Conservation (phyloP, 345 rosid species). For the Nasturtium officinale region DNA sequence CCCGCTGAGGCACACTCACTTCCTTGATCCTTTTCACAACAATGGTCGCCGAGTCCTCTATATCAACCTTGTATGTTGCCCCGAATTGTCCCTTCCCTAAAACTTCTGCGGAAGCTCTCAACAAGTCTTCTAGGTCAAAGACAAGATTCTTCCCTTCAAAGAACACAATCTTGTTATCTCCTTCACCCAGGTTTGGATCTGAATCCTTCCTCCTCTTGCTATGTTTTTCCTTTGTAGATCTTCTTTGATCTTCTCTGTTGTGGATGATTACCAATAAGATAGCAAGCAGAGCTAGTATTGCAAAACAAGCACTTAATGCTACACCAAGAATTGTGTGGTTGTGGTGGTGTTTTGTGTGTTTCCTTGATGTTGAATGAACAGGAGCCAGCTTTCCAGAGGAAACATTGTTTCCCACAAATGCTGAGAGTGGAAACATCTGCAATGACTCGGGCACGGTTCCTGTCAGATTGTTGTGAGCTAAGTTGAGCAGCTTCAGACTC, state of each 20-base stretch:
- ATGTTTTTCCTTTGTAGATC: constrained; percentile 49
- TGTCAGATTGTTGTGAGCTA: constrained; percentile 69
- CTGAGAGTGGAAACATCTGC: constrained; percentile 64
- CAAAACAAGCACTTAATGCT: constrained; percentile 54
- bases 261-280: constrained; percentile 47
- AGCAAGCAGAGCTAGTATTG: constrained; percentile 49
- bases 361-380: constrained; percentile 44
- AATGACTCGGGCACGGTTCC: constrained; percentile 69
- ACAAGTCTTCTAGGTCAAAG: constrained; percentile 81
- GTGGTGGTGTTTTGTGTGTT: constrained; percentile 53
- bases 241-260: constrained; percentile 40
- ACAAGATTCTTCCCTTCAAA: constrained; percentile 82
- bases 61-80: constrained; percentile 79
- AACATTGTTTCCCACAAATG: constrained; percentile 66
- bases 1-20: constrained; percentile 63
- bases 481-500: constrained; percentile 56
- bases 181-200: constrained; percentile 53
- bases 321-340: constrained; percentile 61
- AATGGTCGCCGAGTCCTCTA: constrained; percentile 81
- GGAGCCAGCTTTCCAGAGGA: constrained; percentile 42
- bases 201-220: constrained; percentile 54
- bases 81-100: constrained; percentile 94
- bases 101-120: constrained; percentile 98
- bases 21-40: constrained; percentile 96
- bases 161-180: constrained; percentile 69